These are phyloP conservation scores for Geosmithia morbida DNA, from an alignment of 2,329 filamentous ascomycete genomes.

Conservation along the genomic window DNA sequence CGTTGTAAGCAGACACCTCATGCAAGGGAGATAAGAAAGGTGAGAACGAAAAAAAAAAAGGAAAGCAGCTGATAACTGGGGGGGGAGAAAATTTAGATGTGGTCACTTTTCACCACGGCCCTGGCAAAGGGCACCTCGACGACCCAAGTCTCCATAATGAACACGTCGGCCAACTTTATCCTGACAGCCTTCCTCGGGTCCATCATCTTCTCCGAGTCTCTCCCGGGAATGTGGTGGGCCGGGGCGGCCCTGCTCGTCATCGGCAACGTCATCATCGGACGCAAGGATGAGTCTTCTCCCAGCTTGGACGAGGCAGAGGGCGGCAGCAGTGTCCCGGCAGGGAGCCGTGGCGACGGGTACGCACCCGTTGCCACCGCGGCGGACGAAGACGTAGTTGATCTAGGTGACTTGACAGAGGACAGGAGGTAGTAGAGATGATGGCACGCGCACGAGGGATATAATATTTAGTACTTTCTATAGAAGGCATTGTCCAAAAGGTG, in stretches of 20 bases:
- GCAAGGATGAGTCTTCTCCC: slow-evolving; percentile 38
- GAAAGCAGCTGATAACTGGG: too few species aligned
- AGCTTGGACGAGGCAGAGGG: too few species aligned
- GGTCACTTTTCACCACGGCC: slow-evolving; percentile 68
- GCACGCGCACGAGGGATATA: background rate
- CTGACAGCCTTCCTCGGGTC: slow-evolving; percentile 59
- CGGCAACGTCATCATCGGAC: slow-evolving; percentile 66
- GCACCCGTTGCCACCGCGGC: slow-evolving; percentile 13
- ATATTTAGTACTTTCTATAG: too few species aligned
- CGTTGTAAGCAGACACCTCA: slow-evolving; percentile 30
- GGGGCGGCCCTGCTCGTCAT: slow-evolving; percentile 59
- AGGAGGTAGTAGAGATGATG: background rate
- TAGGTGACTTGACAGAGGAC: slow-evolving; percentile 13
- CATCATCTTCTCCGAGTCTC: slow-evolving; percentile 54
- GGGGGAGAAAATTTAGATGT: too few species aligned
- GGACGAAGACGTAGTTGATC: slow-evolving; percentile 20
- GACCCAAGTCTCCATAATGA: slow-evolving; percentile 68
- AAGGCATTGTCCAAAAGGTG: too few species aligned
- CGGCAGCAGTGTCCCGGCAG: too few species aligned
- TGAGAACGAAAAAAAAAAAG: background rate
- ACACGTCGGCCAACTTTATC: slow-evolving; percentile 72
- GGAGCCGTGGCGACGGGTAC: slow-evolving; percentile 9
- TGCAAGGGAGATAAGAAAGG: too few species aligned
- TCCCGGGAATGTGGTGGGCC: slow-evolving; percentile 64
- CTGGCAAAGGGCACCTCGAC: slow-evolving; percentile 62